Conservation (phyloP, 768 basidiomycete species). For the Coprinopsis sp. region DNA sequence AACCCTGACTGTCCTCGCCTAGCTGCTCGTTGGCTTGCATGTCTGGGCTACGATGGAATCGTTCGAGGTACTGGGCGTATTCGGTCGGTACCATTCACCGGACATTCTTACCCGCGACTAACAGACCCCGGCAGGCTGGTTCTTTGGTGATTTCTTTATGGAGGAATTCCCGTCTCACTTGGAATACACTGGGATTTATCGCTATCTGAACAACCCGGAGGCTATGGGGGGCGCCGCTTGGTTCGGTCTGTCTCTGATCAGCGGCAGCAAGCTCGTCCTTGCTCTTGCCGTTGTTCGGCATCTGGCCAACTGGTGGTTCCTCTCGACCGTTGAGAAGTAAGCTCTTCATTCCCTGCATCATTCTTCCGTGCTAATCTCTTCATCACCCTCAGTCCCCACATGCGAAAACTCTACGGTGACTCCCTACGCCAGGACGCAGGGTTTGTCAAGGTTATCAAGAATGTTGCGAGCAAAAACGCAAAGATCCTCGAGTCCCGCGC, state of each 20-base stretch:
- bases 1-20: background rate
- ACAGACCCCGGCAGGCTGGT: conserved; percentile 66
- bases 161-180: conserved; percentile 87
- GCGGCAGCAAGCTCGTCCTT: conserved; percentile 88
- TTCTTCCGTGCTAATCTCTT: conserved; percentile 3
- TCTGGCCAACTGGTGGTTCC: conserved; percentile 94
- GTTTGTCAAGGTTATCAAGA: conserved; percentile 97
- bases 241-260: conserved; percentile 89
- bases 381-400: conserved; percentile 73
- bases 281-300: conserved; percentile 79
- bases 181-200: conserved; percentile 96
- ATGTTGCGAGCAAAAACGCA: conserved; percentile 80
- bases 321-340: conserved; percentile 86
- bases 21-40: conserved; percentile 85
- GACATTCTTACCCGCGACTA: background rate
- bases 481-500: conserved; percentile 70
- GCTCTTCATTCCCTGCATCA: conserved; percentile 23
- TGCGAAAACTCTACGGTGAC: conserved; percentile 93
- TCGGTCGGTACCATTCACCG: conserved; percentile 54
- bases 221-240: conserved; percentile 94
- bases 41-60: conserved; percentile 88
- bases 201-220: conserved; percentile 94
- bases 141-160: conserved; percentile 97
- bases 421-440: conserved; percentile 93
- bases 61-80: conserved; percentile 89